Evolutionary conservation across 2,329 filamentous ascomycete genomes (phyloP).

Genomic region (Lecanicillium sp.): DNA sequence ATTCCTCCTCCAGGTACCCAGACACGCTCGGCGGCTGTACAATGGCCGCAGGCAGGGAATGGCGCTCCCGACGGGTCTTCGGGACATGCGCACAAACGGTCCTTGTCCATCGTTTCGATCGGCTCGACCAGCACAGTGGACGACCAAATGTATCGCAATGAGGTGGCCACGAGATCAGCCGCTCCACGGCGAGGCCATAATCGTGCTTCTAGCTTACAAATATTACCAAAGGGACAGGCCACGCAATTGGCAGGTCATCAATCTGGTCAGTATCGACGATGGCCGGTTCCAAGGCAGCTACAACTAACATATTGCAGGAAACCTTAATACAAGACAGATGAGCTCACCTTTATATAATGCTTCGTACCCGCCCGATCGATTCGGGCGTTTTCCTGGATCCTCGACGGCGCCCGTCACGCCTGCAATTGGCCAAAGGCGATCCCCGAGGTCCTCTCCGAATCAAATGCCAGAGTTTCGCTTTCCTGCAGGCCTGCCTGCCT

Average conservation of each 20-base stretch:
- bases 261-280: conserved; percentile 27
- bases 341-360: conserved; percentile 46
- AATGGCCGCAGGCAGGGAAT: conserved; percentile 32
- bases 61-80: conserved; percentile 20
- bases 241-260: conserved; percentile 22
- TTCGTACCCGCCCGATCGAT: conserved; percentile 44
- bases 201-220: conserved; percentile 75
- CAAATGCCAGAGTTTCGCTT: conserved; percentile 50
- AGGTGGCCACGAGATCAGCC: conserved; percentile 32
- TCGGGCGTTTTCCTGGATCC: conserved; percentile 30
- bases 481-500: conserved; percentile 37
- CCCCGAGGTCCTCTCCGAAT: conserved; percentile 32
- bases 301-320: conserved; percentile 2
- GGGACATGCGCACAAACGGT: conserved; percentile 62
- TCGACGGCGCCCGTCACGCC: conserved; percentile 40
- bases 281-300: background rate
- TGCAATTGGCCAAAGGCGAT: conserved; percentile 24
- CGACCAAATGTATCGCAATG: conserved; percentile 34
- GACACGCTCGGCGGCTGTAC: conserved; percentile 37
- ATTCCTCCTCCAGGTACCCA: conserved; percentile 37
- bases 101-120: conserved; percentile 75
- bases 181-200: conserved; percentile 58
- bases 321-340: conserved; percentile 28
- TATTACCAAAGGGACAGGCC: conserved; percentile 40
- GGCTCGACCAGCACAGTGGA: conserved; percentile 46